Evolutionary conservation across 495 filamentous ascomycete genomes (phyloP), one percentile per base, ranked within the genome.

Genomic region (Xylaria flabelliformis): DNA sequence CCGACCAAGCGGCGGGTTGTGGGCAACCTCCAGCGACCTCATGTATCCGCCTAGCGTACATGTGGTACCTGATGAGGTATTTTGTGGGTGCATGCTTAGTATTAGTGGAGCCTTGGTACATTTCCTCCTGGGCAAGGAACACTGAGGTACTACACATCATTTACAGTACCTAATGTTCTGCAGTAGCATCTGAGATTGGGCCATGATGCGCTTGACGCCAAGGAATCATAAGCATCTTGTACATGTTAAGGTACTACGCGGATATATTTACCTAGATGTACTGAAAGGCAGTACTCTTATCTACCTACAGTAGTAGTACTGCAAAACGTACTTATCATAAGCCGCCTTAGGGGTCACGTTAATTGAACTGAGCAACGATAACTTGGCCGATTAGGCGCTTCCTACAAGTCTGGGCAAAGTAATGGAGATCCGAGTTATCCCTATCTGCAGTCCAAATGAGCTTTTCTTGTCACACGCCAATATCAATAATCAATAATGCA

Each of bases 21-120:
- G 62, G 63, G 62, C 70, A 46, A n/a, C 62, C 69, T 56, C 61
- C 51, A 64, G 69, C 36, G 56, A 48, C 9, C 32, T 34, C 41
- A 59, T 66, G 64, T 66, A 66, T 46, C 42, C 26, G 26, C 26
- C 26, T 29, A 36, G 64, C 39, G 32, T 26, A 46, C 26, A 24
- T 21, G 41, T 19, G 29, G 64, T 66, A 66, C 9, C 39, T 15
- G 19, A 34, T 9, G 32, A 17, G 62, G 61, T 26, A 26, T 63
- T 44, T 63, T 41, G 62, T 64, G 62, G 62, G 26, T 32, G 39
- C 62, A 21, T 41, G 65, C 24, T 46, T 32, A 4, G 67, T 69
- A 69, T 24, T 1, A 17, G 50, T 56, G 65, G 65, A 67, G 48
- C 19, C 44, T 13, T 10, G 65, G 48, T 55, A 55, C 65, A 56